phyloP scores from a whole-genome alignment of 164 flowering plant genomes.

The Santalum album region DNA sequence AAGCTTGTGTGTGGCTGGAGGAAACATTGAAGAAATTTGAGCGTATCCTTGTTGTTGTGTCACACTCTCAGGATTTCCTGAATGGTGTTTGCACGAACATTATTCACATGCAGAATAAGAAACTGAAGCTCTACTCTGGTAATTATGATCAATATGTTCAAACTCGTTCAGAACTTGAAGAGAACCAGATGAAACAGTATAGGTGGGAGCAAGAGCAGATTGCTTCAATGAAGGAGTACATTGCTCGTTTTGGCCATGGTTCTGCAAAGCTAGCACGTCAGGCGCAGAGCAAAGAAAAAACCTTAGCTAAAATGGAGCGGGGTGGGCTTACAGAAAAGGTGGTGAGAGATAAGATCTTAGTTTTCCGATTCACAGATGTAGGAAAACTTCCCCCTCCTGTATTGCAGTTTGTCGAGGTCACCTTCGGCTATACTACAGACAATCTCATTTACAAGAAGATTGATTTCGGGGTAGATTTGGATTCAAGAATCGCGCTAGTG shows the following conservation, averaged over 20 bases:
- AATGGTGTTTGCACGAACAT: slow-evolving; percentile 97
- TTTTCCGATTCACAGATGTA: slow-evolving; percentile 81
- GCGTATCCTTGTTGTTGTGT: slow-evolving; percentile 82
- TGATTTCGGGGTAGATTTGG: slow-evolving; percentile 94
- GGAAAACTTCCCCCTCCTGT: slow-evolving; percentile 99
- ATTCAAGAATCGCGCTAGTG: slow-evolving; percentile 84
- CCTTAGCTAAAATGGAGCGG: slow-evolving; percentile 93
- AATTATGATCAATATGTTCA: slow-evolving; percentile 90
- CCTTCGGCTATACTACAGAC: slow-evolving; percentile 89
- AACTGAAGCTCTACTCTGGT: slow-evolving; percentile 73
- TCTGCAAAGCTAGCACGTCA: slow-evolving; percentile 96
- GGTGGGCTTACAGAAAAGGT: slow-evolving; percentile 95
- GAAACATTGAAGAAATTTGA: slow-evolving; percentile 85
- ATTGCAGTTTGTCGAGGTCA: slow-evolving; percentile 85
- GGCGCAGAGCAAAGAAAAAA: slow-evolving; percentile 97
- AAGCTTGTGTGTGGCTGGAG: slow-evolving; percentile 99
- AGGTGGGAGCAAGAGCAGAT: slow-evolving; percentile 99
- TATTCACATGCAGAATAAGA: slow-evolving; percentile 91
- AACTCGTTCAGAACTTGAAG: slow-evolving; percentile 88
- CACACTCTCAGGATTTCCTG: slow-evolving; percentile 94
- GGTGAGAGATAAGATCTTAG: slow-evolving; percentile 56
- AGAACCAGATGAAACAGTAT: slow-evolving; percentile 97
- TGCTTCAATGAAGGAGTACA: slow-evolving; percentile 84
- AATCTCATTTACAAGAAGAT: slow-evolving; percentile 78
- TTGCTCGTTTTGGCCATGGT: slow-evolving; percentile 96